Conservation (phyloP, 129 eudicot species). For the Centaurea solstitialis region DNA sequence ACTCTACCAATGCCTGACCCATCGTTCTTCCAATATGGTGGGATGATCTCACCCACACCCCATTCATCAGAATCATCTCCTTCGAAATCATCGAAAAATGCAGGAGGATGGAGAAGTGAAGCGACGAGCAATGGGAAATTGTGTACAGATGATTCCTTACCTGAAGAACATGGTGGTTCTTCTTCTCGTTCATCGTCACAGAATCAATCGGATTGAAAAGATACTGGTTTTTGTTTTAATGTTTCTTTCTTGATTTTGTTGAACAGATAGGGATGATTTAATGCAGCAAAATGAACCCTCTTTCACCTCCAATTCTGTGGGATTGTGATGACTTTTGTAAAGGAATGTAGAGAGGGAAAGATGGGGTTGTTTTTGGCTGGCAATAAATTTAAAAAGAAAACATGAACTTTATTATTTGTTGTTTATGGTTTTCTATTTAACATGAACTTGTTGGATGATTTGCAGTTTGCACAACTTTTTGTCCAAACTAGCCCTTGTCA, state of each 20-base stretch:
- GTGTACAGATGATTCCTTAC: conserved; percentile 21
- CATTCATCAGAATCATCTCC: conserved; percentile 42
- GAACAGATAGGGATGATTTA: conserved; percentile 15
- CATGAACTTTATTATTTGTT: conserved; percentile 2
- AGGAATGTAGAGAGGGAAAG: conserved; percentile 8
- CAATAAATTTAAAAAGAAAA: conserved; percentile 15
- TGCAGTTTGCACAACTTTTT: neutral
- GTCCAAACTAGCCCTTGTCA: neutral
- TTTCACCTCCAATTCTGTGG: conserved; percentile 2
- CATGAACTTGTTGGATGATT: neutral
- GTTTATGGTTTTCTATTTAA: neutral
- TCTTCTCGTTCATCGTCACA: conserved; percentile 25
- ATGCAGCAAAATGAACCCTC: conserved; percentile 12
- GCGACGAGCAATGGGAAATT: conserved; percentile 14
- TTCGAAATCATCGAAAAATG: conserved; percentile 39
- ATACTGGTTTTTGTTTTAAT: neutral
- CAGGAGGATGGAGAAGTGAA: conserved; percentile 41
- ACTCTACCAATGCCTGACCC: conserved; percentile 35
- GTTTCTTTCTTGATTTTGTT: neutral
- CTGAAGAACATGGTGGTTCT: conserved; percentile 36
- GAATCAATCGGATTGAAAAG: conserved; percentile 40
- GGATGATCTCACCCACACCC: conserved; percentile 15
- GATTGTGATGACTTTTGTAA: neutral
- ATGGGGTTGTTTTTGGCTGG: conserved; percentile 27
- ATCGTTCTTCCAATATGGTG: conserved; percentile 32